Evolutionary conservation across 306 rosid genomes (phyloP).

Genomic region (Trichosanthes cucumerina): DNA sequence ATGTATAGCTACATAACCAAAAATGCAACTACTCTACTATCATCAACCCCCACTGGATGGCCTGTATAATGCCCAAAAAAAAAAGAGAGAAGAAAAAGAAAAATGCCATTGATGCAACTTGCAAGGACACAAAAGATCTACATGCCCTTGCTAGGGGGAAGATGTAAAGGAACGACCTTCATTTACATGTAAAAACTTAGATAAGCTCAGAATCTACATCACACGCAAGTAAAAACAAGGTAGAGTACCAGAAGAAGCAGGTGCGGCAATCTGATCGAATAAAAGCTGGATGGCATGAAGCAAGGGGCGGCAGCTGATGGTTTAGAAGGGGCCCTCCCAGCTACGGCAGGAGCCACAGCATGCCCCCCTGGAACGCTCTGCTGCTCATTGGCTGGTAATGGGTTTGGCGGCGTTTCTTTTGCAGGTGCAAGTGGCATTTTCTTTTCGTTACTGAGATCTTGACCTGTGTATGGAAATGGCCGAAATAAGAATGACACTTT

Average conservation of each 20-base stretch:
- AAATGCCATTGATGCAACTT: neutral
- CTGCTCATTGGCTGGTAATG: conserved; percentile 72
- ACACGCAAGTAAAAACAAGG: conserved; percentile 20
- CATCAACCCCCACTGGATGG: conserved; percentile 6
- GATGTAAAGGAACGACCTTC: conserved; percentile 12
- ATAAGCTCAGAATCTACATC: conserved; percentile 11
- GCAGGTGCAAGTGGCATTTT: conserved; percentile 37
- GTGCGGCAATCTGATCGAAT: conserved; percentile 24
- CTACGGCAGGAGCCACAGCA: conserved; percentile 80
- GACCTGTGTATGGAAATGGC: conserved; percentile 43
- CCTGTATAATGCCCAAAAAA: neutral
- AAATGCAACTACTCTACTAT: neutral
- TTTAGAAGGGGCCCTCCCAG: conserved; percentile 77
- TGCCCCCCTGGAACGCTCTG: conserved; percentile 50
- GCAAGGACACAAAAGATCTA: conserved; percentile 7
- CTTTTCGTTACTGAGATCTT: conserved; percentile 57
- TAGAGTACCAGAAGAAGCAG: conserved; percentile 27
- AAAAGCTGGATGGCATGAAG: conserved; percentile 16
- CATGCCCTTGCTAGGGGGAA: conserved; percentile 5
- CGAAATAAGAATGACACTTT: neutral
- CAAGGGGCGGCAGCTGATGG: conserved; percentile 56
- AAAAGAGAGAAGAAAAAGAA: neutral
- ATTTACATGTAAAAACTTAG: conserved; percentile 54
- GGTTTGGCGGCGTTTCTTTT: conserved; percentile 41
- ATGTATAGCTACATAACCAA: neutral